phyloP scores from a whole-genome alignment of 768 basidiomycete species.

The Suillus paluster region DNA sequence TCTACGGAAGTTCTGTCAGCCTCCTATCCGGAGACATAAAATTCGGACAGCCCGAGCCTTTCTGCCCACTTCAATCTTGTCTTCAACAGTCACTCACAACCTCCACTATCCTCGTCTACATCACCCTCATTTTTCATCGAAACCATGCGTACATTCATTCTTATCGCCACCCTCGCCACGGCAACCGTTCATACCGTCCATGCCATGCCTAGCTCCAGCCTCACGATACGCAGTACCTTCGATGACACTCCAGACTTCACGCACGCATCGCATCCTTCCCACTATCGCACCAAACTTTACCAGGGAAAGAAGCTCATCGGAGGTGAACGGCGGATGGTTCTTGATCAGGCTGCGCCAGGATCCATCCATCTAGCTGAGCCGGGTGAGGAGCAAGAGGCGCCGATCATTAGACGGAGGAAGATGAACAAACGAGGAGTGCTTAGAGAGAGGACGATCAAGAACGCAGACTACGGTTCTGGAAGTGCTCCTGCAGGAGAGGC shows the following conservation, averaged over 20 bases:
- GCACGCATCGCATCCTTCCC: conserved; percentile 33
- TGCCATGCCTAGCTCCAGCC: conserved; percentile 30
- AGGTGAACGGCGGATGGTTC: neutral
- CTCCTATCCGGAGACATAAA: neutral
- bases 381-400: neutral
- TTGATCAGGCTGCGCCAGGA: neutral
- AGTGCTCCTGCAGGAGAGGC: conserved; percentile 4
- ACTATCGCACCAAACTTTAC: conserved; percentile 33
- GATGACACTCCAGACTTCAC: conserved; percentile 24
- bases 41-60: neutral
- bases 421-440: conserved; percentile 4
- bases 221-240: conserved; percentile 19
- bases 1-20: neutral
- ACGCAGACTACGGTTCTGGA: conserved; percentile 33
- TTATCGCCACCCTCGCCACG: conserved; percentile 30
- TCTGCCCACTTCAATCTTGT: neutral
- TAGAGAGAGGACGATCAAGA: conserved; percentile 23
- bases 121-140: conserved; percentile 2
- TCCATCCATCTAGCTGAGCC: neutral
- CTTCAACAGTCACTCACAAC: neutral
- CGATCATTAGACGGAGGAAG: conserved; percentile 1
- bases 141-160: conserved; percentile 28
- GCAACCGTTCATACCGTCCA: conserved; percentile 17
- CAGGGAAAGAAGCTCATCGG: conserved; percentile 1
- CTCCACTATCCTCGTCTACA: neutral